Evolutionary conservation across 2,329 filamentous ascomycete species (phyloP).

Genomic region (Trichoderma citrinoviride): DNA sequence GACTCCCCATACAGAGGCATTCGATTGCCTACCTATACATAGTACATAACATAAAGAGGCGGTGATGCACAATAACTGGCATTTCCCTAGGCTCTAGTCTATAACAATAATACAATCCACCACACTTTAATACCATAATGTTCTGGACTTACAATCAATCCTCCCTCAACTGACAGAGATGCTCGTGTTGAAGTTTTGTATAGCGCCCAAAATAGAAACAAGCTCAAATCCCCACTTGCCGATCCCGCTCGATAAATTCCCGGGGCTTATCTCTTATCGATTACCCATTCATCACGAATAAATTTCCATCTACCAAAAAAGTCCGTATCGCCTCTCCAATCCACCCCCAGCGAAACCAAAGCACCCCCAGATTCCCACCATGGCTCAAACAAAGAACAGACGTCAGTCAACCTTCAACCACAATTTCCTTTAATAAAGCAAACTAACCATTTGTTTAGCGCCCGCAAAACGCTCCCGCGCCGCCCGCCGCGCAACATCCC

Average conservation of each 20-base stretch:
- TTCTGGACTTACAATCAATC: too few relatives aligned
- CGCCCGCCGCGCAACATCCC: slow-evolving; percentile 68
- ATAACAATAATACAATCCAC: too few relatives aligned
- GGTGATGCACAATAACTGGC: not conserved
- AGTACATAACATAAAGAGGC: not conserved
- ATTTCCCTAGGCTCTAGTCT: too few relatives aligned
- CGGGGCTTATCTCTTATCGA: slow-evolving; percentile 3
- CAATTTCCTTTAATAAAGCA: not conserved
- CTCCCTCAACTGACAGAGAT: too few relatives aligned
- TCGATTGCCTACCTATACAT: not conserved
- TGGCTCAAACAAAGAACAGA: slow-evolving; percentile 7
- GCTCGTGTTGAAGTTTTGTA: too few relatives aligned
- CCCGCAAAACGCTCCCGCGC: slow-evolving; percentile 70
- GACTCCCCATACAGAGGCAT: not conserved
- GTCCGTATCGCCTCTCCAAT: not conserved
- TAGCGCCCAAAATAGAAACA: not conserved
- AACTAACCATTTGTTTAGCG: slow-evolving; percentile 40
- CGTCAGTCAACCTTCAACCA: not conserved
- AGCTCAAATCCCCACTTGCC: not conserved
- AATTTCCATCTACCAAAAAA: slow-evolving; percentile 19
- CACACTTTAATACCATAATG: too few relatives aligned
- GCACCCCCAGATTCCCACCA: not conserved
- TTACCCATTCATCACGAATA: slow-evolving; percentile 12
- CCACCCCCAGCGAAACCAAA: not conserved
- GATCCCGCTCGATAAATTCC: not conserved